Evolutionary conservation across 2,329 filamentous ascomycete species (phyloP).

Genomic region (Colletotrichum camelliae): DNA sequence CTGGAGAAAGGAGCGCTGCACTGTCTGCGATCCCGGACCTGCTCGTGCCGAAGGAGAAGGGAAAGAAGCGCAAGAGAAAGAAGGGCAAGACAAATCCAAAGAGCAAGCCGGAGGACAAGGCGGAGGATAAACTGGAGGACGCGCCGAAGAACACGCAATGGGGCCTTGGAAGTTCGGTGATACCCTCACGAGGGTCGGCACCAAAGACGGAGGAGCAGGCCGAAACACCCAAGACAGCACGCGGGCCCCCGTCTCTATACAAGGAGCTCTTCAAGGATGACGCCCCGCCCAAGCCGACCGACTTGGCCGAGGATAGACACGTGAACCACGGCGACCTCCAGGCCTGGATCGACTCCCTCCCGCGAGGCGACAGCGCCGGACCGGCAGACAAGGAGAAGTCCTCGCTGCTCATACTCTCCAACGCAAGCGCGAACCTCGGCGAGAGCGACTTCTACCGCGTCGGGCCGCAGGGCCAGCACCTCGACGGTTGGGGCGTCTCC

Average conservation of each 20-base stretch:
- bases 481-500: conserved; percentile 71
- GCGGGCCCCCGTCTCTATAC: not conserved
- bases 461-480: conserved; percentile 63
- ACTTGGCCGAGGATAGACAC: not conserved
- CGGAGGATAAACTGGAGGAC: not conserved
- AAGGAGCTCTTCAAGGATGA: conserved; percentile 11
- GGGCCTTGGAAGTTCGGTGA: not conserved
- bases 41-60: not conserved
- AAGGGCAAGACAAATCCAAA: not conserved
- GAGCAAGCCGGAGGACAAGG: not conserved
- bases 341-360: conserved; percentile 17
- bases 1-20: not conserved
- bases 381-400: not conserved
- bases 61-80: not conserved
- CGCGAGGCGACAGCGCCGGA: not conserved
- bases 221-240: not conserved
- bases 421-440: conserved; percentile 63
- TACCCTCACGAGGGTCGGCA: not conserved
- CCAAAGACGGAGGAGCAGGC: not conserved
- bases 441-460: conserved; percentile 76
- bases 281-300: not conserved
- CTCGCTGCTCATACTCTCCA: conserved; percentile 60
- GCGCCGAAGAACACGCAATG: not conserved
- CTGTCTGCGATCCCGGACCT: not conserved
- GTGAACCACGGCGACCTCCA: conserved; percentile 17